Conservation (phyloP, 768 basidiomycete genomes). For the Termitomyces sp. region DNA sequence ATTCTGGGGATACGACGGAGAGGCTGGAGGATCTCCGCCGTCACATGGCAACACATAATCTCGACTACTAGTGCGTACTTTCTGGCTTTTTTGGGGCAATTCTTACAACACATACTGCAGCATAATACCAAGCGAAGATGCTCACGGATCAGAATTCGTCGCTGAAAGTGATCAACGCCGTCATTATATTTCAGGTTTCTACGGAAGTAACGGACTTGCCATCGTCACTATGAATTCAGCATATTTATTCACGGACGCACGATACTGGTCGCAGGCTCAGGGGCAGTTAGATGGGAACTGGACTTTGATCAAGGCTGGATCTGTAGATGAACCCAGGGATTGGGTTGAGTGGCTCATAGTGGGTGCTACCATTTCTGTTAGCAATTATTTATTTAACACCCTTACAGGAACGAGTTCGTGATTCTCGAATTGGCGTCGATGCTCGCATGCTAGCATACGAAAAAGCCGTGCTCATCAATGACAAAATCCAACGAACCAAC, state of each 20-base stretch:
- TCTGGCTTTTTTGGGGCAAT: conserved; percentile 2
- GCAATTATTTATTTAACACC: not conserved
- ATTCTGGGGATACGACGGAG: conserved; percentile 56
- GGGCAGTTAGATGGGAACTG: conserved; percentile 73
- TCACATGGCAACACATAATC: conserved; percentile 62
- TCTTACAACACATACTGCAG: conserved; percentile 35
- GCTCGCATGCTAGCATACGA: conserved; percentile 80
- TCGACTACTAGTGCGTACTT: conserved; percentile 73
- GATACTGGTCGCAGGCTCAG: conserved; percentile 81
- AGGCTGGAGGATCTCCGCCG: conserved; percentile 61
- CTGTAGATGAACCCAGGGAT: conserved; percentile 52
- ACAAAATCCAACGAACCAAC: conserved; percentile 48
- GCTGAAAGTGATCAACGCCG: conserved; percentile 73
- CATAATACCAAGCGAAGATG: conserved; percentile 76
- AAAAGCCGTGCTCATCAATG: conserved; percentile 59
- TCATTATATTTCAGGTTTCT: conserved; percentile 72
- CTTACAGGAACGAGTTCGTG: conserved; percentile 36
- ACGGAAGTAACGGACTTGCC: conserved; percentile 61
- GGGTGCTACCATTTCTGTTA: conserved; percentile 2
- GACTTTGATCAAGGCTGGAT: conserved; percentile 61
- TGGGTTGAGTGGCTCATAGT: conserved; percentile 83
- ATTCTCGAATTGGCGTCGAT: conserved; percentile 74
- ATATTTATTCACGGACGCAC: conserved; percentile 76
- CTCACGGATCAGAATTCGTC: conserved; percentile 83
- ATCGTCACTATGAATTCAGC: conserved; percentile 66